Conservation (phyloP, 2,329 filamentous ascomycete genomes). For the Boeremia lycopersici region DNA sequence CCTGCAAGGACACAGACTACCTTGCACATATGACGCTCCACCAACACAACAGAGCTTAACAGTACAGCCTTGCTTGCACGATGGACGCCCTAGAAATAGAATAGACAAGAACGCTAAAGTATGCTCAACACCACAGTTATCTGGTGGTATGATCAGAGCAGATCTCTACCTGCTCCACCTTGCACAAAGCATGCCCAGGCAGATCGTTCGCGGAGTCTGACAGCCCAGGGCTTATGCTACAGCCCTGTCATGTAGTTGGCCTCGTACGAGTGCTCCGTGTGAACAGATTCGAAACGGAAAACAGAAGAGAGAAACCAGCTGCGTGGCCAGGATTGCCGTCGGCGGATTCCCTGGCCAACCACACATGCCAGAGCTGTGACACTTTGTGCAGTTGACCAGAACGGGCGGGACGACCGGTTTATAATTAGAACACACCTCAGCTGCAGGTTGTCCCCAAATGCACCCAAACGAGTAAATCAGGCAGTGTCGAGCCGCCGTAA, state of each 20-base stretch:
- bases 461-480: conserved; percentile 16
- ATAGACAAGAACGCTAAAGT: no score
- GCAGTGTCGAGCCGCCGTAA: conserved; percentile 13
- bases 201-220: background rate
- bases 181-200: background rate
- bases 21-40: no score
- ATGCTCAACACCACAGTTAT: no score
- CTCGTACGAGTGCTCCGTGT: background rate
- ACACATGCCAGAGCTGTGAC: conserved; percentile 3
- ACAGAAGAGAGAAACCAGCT: background rate
- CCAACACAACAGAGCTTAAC: no score
- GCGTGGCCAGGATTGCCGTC: background rate
- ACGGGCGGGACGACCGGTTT: conserved; percentile 10
- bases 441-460: conserved; percentile 16
- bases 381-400: conserved; percentile 7
- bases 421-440: conserved; percentile 17
- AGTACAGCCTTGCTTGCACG: no score
- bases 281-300: conserved; percentile 1
- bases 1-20: no score
- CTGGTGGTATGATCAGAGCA: no score
- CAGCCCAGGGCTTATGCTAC: background rate
- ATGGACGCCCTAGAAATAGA: no score
- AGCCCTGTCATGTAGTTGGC: background rate
- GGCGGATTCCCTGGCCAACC: conserved; percentile 7
- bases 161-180: background rate